Base-by-base conservation (phyloP, 2,329 filamentous ascomycete genomes). In the Phaeosphaeria sp. region DNA sequence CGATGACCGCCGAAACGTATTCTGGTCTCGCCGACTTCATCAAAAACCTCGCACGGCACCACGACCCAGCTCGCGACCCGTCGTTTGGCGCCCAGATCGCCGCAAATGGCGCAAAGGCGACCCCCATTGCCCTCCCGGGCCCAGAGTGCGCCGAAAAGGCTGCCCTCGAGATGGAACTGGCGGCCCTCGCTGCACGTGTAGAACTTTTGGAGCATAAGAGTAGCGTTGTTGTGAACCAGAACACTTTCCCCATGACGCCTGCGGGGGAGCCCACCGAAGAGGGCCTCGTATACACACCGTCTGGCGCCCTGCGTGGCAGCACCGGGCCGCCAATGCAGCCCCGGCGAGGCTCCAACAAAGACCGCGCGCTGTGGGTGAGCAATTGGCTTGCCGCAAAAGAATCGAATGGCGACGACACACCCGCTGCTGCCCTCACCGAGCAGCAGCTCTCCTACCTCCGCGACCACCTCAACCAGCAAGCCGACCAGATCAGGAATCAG, bases 381-480 rank as follows among this genome's bases (percentile, higher is more conserved):
- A 82, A 83, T 76, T 79, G 83, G 77, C 77, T 85, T 59, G 80
- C 84, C 43, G 83, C 85, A 57, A 84, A 82, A 69, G 81, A 86
- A 61, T 77, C 83, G 52, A 79, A 77, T 57, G 79, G 79, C 57
- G 77, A 79, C 64, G 69, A 84, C 68, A 68, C 79, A 68, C 73
- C 78, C 24, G 77, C 75, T 72, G 82, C 78, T 81, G 86, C 81
- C 71, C 86, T 91, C 71, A 91, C 89, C 68, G 90, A 93, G 74
- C 90, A 94, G 79, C 91, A 94, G 76, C 89, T 96, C 68, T 89
- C 90, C 77, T 91, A 91, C 64, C 84, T 97, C 66, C 90, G 91
- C 70, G 93, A 97, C 70, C 92, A 97, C 79, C 90, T 98, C 63
- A 91, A 96, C 74, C 92, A 93, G 76, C 93, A 98, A 81, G 93